Evolutionary conservation across 1,284 basidiomycete species (phyloP), one percentile per base, ranked within the genome.

Genomic region (Ceratobasidium sp.): DNA sequence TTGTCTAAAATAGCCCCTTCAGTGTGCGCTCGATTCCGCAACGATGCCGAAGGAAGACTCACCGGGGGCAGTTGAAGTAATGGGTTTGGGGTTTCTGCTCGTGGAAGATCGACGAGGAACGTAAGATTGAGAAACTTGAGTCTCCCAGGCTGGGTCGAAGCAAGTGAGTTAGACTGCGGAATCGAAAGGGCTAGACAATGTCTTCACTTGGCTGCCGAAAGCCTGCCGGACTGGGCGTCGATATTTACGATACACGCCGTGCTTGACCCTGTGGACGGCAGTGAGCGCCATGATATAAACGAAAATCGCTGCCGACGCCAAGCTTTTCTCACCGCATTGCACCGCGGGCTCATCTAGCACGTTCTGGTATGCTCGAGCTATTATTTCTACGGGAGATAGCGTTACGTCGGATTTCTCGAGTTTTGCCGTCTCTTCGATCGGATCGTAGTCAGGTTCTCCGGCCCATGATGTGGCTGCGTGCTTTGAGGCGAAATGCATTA

Each of bases 21-120:
- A n/a, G n/a, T n/a, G n/a, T n/a, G n/a, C n/a, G n/a, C n/a, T n/a
- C n/a, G n/a, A n/a, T n/a, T n/a, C n/a, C n/a, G n/a, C n/a, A n/a
- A n/a, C n/a, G n/a, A n/a, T n/a, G n/a, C n/a, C n/a, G n/a, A n/a
- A n/a, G n/a, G 13, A 72, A 64, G 52, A 9, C 83, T 73, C 76
- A 90, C 89, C 85, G 88, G 77, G 91, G 91, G 78, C 90, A 94
- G 78, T 95, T 95, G 80, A 95, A 95, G 78, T 88, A 93, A 79
- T 94, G 91, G 0, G 90, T 91, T 80, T 94, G 93, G 0, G 86
- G 79, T 57, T 83, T 83, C 78, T 92, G 89, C 73, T 83, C 84
- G 78, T 94, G 84, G 46, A 90, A 81, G 28, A 93, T 83, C 14
- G 86, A 85, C 35, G 88, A 88, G 14, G 88, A 87, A 32, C 93